Evolutionary conservation across 495 filamentous ascomycete genomes (phyloP).

Genomic region (Xylaria sp.): DNA sequence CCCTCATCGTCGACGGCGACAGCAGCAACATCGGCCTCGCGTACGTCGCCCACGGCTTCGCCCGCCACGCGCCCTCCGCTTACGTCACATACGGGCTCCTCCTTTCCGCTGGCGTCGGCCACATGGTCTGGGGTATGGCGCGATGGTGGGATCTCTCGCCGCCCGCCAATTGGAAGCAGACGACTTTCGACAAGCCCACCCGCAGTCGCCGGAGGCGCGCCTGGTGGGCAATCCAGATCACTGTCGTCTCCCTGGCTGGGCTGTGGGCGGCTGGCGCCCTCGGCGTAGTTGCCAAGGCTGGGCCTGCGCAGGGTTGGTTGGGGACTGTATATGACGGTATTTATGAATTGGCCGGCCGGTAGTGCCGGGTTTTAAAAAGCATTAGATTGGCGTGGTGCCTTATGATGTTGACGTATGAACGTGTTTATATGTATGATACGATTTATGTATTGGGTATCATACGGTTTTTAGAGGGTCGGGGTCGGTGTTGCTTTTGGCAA

Average conservation of each 20-base stretch:
- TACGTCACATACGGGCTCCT: conserved; percentile 72
- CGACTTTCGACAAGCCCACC: conserved; percentile 52
- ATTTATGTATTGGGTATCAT: background rate
- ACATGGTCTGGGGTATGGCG: conserved; percentile 84
- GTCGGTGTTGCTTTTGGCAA: background rate
- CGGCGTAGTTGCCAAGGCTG: conserved; percentile 77
- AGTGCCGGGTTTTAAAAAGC: background rate
- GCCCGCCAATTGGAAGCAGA: conserved; percentile 48
- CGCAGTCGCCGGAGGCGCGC: conserved; percentile 62
- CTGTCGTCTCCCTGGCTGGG: conserved; percentile 61
- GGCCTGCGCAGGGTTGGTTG: conserved; percentile 75
- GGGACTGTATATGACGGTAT: conserved; percentile 75
- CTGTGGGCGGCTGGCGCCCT: conserved; percentile 84
- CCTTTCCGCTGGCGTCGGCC: conserved; percentile 72
- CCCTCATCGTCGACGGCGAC: conserved; percentile 77
- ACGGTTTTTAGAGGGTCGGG: too few relatives aligned
- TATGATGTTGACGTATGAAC: background rate
- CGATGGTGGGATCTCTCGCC: conserved; percentile 70
- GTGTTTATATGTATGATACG: background rate
- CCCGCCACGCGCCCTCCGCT: conserved; percentile 66
- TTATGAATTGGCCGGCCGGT: conserved; percentile 37
- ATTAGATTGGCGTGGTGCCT: background rate
- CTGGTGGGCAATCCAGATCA: conserved; percentile 72
- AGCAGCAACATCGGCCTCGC: conserved; percentile 80
- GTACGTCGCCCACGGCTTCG: conserved; percentile 88